Evolutionary conservation across 352 stramenopile genomes (phyloP), one percentile per base, ranked within the genome.

Genomic region (Aphanomyces invadans): DNA sequence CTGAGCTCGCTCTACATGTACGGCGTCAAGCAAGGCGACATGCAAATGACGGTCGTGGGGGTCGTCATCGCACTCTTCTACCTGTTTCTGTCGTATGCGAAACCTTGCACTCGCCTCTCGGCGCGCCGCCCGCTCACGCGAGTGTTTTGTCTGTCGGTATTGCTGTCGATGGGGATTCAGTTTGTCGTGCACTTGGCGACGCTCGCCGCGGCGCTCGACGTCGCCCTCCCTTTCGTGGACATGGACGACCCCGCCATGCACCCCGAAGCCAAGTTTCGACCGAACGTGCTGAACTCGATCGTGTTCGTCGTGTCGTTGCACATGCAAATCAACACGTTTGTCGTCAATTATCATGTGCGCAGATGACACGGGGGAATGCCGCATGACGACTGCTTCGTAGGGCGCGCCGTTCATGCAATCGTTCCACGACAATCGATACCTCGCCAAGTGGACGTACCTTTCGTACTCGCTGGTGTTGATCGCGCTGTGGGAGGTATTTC

Each of bases 21-120:
- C 48, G 95, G 95, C 11, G 92, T 98, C 49, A 98, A 98, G 73
- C 95, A 97, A 65, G 95, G 92, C 23, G 95, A 98, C 75, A 78
- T 82, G 36, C 92, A 98, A 68, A 73, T 97, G 59, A 87, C 76
- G 5, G 60, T 80, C 53, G 62, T 80, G 21, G 77, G 77, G 46
- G 75, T 85, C 33, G 70, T 71, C 2, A 75, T 85, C 60, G 75
- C 77, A 1, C 73, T 80, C 69, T 84, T 84, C 45, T 84, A 82
- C 55, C 78, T 73, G 62, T 84, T 84, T 32, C 71, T 85, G 7
- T 81, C 75, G 28, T 73, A 84, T 53, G 85, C 88, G 12, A 92
- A 92, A 64, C 95, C 95, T 19, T 71, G 97, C n/a, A 72, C 88
- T 53, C 87, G 73, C 4, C 73, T 99, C 21, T 96, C 88, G 2